phyloP scores from a whole-genome alignment of 1,139 yeast genomes.

The Kodamaea sp. region DNA sequence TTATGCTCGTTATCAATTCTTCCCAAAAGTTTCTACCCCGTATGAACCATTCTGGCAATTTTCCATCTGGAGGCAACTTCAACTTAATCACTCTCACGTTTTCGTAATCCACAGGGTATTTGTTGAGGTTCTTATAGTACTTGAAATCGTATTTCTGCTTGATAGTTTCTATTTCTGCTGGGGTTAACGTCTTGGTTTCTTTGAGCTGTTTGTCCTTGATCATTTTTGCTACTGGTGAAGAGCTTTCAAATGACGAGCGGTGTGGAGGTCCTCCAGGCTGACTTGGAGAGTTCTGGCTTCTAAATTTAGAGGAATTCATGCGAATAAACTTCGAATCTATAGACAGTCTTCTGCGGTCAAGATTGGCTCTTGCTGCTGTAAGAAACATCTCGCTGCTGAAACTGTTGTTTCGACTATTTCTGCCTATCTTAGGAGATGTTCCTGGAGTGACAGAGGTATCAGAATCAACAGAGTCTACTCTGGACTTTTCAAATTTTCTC shows the following conservation, averaged over 20 bases:
- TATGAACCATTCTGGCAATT: constrained; percentile 73
- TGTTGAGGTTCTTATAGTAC: constrained; percentile 39
- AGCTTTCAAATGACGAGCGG: constrained; percentile 26
- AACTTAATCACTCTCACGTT: constrained; percentile 45
- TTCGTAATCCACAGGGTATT: constrained; percentile 32
- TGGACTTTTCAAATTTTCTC: constrained; percentile 39
- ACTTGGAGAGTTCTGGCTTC: constrained; percentile 23
- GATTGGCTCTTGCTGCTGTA: constrained; percentile 21
- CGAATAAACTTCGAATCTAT: constrained; percentile 31
- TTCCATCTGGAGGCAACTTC: constrained; percentile 59
- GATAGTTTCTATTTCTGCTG: constrained; percentile 23
- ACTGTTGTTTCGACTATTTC: constrained; percentile 28
- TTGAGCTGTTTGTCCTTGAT: constrained; percentile 4
- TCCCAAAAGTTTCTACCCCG: constrained; percentile 68
- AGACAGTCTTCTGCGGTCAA: constrained; percentile 38
- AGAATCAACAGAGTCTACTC: constrained; percentile 13
- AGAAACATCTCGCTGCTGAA: constrained; percentile 25
- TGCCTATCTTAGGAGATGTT: constrained; percentile 30
- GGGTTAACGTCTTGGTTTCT: constrained; percentile 7
- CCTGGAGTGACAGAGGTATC: constrained; percentile 30
- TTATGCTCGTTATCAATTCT: constrained; percentile 17
- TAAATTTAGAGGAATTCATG: constrained; percentile 28
- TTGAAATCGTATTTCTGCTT: constrained; percentile 32
- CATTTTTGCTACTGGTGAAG: constrained; percentile 14
- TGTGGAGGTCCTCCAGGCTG: constrained; percentile 12